These are phyloP conservation scores for Mortierella sp. DNA, from an alignment of 371 early-diverging fungal species.

Conservation along the genomic window DNA sequence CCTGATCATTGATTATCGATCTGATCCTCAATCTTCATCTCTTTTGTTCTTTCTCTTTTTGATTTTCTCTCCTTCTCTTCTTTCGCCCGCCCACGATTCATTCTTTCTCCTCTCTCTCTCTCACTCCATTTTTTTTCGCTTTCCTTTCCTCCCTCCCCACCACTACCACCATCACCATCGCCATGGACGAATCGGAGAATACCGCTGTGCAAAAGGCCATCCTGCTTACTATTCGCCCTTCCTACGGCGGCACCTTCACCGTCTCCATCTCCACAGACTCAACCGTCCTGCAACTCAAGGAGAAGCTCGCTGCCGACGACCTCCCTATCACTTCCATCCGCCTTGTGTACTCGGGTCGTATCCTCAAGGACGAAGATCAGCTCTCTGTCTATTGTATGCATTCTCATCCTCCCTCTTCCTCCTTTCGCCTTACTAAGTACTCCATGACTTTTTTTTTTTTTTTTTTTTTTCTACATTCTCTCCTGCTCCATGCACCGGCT, in stretches of 20 bases:
- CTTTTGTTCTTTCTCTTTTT: not conserved
- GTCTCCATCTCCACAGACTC: slow-evolving; percentile 49
- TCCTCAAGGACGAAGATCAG: slow-evolving; percentile 75
- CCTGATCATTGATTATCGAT: not conserved
- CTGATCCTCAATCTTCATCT: not conserved
- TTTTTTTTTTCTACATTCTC: slow-evolving; percentile 2
- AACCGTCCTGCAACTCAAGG: slow-evolving; percentile 70
- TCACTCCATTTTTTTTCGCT: not conserved
- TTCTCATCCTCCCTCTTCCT: not conserved
- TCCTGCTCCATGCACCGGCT: slow-evolving; percentile 5
- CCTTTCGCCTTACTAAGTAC: not conserved
- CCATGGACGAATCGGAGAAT: slow-evolving; percentile 42
- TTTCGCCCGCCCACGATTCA: not conserved
- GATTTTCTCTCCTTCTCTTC: not conserved
- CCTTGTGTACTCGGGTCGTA: slow-evolving; percentile 78
- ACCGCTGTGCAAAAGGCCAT: slow-evolving; percentile 34
- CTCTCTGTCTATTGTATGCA: slow-evolving; percentile 61
- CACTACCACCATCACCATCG: not conserved
- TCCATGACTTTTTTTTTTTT: not conserved
- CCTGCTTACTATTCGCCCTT: slow-evolving; percentile 52
- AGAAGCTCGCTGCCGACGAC: slow-evolving; percentile 62
- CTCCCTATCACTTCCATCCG: slow-evolving; percentile 64
- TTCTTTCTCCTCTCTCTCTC: not conserved
- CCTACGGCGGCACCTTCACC: slow-evolving; percentile 40
- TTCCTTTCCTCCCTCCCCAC: not conserved